These are phyloP conservation scores for Xerocomus brunneocitrinus DNA, from an alignment of 768 basidiomycete species.

Conservation along the genomic window DNA sequence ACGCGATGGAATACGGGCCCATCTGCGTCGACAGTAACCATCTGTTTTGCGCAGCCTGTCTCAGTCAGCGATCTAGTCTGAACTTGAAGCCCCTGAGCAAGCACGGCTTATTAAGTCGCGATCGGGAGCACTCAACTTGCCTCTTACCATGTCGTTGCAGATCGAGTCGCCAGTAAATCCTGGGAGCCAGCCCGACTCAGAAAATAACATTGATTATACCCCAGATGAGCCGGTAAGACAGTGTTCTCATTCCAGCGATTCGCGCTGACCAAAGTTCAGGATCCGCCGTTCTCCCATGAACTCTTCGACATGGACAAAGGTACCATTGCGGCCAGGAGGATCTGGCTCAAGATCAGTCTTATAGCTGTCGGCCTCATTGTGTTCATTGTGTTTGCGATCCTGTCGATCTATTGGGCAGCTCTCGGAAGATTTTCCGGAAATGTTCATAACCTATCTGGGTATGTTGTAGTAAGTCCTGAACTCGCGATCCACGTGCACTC, in stretches of 20 bases:
- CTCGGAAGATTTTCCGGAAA: conserved; percentile 41
- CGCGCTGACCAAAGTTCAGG: conserved; percentile 11
- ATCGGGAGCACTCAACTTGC: neutral
- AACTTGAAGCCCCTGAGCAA: neutral
- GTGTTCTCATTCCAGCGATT: neutral
- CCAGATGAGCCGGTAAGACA: conserved; percentile 9
- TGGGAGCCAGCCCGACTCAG: neutral
- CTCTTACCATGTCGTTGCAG: neutral
- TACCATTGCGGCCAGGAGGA: conserved; percentile 30
- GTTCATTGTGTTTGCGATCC: conserved; percentile 43
- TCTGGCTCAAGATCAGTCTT: conserved; percentile 41
- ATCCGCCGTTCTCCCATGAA: conserved; percentile 28
- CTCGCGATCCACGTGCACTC: neutral
- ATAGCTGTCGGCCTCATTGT: conserved; percentile 34
- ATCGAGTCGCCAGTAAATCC: conserved; percentile 1
- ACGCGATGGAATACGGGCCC: neutral
- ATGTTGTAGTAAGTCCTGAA: conserved; percentile 48
- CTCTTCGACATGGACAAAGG: conserved; percentile 26
- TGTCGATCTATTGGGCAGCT: conserved; percentile 61
- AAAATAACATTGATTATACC: neutral
- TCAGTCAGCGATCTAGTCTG: neutral
- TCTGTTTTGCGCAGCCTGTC: neutral
- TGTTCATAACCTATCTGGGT: conserved; percentile 44
- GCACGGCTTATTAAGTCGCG: conserved; percentile 18
- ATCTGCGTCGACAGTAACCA: neutral